Base-by-base conservation (phyloP, 306 rosid genomes). In the Cyamopsis tetragonoloba region DNA sequence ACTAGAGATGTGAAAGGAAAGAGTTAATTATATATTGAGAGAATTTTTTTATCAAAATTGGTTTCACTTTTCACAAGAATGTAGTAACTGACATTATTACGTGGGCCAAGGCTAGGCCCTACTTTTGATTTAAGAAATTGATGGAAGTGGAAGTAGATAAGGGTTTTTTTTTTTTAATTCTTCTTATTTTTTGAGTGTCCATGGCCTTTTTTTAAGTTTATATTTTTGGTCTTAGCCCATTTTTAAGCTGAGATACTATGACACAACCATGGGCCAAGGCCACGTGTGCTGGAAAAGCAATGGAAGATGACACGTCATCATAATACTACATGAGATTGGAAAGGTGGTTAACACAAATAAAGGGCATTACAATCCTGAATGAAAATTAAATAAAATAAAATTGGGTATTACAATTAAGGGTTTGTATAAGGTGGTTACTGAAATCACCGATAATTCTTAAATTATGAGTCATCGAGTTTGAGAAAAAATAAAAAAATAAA, bases 21-120 rank as follows among this genome's bases (percentile, higher is more conserved):
- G n/a, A n/a, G n/a, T n/a, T n/a, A n/a, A n/a, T n/a, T n/a, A n/a
- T n/a, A n/a, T 6, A 12, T 2, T n/a, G 35, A 26, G 11, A 2
- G 38, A 54, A n/a, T n/a, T n/a, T n/a, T n/a, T n/a, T n/a, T n/a
- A n/a, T n/a, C 59, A 76, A 76, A 42, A 30, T 0, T 10, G 59
- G 64, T 12, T 51, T 1, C 42, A 19, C 11, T 37, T 59, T 68
- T 75, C 80, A n/a, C 17, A 53, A 20, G 47, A 49, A 37, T 7
- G 28, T 10, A 37, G 46, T 31, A 27, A 13, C 31, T 49, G 12
- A n/a, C 1, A 47, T 72, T n/a, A 78, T 51, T 66, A 20, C n/a
- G 74, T 31, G 64, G 78, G 71, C 35, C 78, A 42, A 0, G n/a
- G 20, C 23, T 63, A 63, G 64, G 64, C 71, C 51, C 46, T 17